Base-by-base conservation (phyloP, 441 rosid species). In the Gossypium armourianum region DNA sequence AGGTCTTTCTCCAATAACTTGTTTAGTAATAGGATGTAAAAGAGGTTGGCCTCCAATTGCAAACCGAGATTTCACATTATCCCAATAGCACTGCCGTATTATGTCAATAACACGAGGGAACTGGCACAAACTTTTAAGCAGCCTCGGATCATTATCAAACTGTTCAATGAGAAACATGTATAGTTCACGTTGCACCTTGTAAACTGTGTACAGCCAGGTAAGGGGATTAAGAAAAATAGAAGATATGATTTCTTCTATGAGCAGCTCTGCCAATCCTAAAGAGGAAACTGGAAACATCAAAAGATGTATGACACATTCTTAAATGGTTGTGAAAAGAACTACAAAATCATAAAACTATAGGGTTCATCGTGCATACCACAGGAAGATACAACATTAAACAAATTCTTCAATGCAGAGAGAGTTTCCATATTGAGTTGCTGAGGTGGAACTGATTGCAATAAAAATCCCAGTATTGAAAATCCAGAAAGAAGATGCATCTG, bases 401-500 rank as follows among this genome's bases (percentile, higher is more conserved):
- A 82, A 81, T 86, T 94, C 73, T 89, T 95, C 92, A 95, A 77
- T 56, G 99, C 94, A 13, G 97, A 83, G 75, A 95, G 91, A 6
- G 99, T 90, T 79, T 92, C 97, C 82, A 88, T 77, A 85, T 95
- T 95, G 78, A 95, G 97, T 79, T 88, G 99, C 76, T 81, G 81
- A 24, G 95, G 95, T 62, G 90, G 96, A 74, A 90, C 90, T 54
- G 99, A 92, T 84, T 89, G 97, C 87, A 95, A 78, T 61, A 95
- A 83, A 77, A 90, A 92, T 72, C 99, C 99, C 78, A 95, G 85
- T 63, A 95, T 81, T 68, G 90, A 80, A 75, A 92, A 95, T 82
- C 99, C 99, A 68, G 95, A 90, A 75, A 95, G 96, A 79, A 90
- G 86, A 83, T 88, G 91, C 97, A 95, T 95, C 79, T 95, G 97